Percentiles rank a stretch among this genome's conserved stretches.
These are phyloP conservation scores for Candida gigantensis DNA, from an alignment of 1,139 yeast genomes.

Conservation along the genomic window DNA sequence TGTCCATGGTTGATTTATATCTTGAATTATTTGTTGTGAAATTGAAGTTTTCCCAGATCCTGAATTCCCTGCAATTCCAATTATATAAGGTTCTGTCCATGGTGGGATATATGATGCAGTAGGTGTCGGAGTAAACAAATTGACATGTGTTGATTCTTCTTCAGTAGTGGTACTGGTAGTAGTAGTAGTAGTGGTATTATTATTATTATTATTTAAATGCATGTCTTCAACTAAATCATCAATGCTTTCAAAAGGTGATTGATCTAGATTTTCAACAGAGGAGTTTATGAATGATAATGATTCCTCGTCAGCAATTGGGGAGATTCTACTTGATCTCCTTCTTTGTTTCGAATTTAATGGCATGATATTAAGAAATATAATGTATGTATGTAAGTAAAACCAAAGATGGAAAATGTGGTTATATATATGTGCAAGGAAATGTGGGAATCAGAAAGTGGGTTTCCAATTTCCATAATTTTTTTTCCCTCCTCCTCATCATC, in stretches of 20 bases:
- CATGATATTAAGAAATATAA: slow-evolving; percentile 2
- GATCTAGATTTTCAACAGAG: slow-evolving; percentile 10
- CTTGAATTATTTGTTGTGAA: slow-evolving; percentile 77
- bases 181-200: not conserved
- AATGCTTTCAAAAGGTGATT: slow-evolving; percentile 7
- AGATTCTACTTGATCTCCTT: slow-evolving; percentile 21
- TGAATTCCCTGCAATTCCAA: slow-evolving; percentile 92
- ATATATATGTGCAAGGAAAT: too few species aligned
- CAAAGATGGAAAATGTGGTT: too few species aligned
- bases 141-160: not conserved
- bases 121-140: not conserved
- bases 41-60: slow-evolving; percentile 97
- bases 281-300: slow-evolving; percentile 13
- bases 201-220: not conserved
- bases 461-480: too few species aligned
- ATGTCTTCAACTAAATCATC: slow-evolving; percentile 4
- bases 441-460: too few species aligned
- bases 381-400: too few species aligned
- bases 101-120: slow-evolving; percentile 68
- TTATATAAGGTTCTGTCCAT: slow-evolving; percentile 93
- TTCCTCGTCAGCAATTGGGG: slow-evolving; percentile 22
- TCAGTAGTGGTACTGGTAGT: slow-evolving; percentile 1
- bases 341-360: slow-evolving; percentile 7
- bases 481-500: too few species aligned
- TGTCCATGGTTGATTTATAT: slow-evolving; percentile 92